A percentile compares a stretch with the other conserved stretches of the same genome.
Evolutionary conservation across 2,329 filamentous ascomycete genomes (phyloP).

Genomic region (Trichothecium sympodiale): DNA sequence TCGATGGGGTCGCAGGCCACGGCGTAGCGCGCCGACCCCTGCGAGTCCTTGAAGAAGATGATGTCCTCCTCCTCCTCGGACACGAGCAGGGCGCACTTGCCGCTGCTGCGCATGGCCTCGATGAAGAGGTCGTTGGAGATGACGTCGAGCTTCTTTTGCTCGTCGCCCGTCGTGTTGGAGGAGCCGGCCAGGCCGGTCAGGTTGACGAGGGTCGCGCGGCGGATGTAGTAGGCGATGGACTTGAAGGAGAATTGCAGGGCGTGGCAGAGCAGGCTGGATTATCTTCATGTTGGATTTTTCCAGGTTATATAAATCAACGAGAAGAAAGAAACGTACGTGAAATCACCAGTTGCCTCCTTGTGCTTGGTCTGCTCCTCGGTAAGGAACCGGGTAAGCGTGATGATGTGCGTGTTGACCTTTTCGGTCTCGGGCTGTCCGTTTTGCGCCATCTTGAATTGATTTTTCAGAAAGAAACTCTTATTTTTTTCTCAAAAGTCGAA

Average conservation of each 20-base stretch:
- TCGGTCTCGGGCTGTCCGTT: slow-evolving; percentile 47
- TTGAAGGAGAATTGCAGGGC: slow-evolving; percentile 99
- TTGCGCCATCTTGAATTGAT: slow-evolving; percentile 19
- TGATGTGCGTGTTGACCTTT: slow-evolving; percentile 89
- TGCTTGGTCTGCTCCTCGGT: slow-evolving; percentile 93
- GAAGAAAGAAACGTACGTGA: slow-evolving; percentile 58
- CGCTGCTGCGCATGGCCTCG: slow-evolving; percentile 84
- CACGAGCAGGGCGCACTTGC: slow-evolving; percentile 83
- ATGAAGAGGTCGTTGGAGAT: slow-evolving; percentile 98
- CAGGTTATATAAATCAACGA: background rate
- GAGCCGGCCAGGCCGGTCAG: slow-evolving; percentile 90
- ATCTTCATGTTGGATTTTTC: background rate
- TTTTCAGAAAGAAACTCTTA: too few relatives aligned
- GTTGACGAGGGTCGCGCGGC: slow-evolving; percentile 88
- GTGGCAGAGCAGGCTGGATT: slow-evolving; percentile 75
- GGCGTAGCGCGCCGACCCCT: slow-evolving; percentile 67
- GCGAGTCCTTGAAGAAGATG: slow-evolving; percentile 71
- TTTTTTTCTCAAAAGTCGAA: too few relatives aligned
- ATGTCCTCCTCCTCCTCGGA: slow-evolving; percentile 95
- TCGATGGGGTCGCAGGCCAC: slow-evolving; percentile 98
- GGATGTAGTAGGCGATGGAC: slow-evolving; percentile 98
- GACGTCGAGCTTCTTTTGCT: slow-evolving; percentile 99
- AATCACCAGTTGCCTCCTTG: slow-evolving; percentile 92
- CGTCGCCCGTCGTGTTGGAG: slow-evolving; percentile 90
- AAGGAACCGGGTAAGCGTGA: slow-evolving; percentile 89